phyloP scores from a whole-genome alignment of 805 yeast species.

The Saccharomycopsis olivae region DNA sequence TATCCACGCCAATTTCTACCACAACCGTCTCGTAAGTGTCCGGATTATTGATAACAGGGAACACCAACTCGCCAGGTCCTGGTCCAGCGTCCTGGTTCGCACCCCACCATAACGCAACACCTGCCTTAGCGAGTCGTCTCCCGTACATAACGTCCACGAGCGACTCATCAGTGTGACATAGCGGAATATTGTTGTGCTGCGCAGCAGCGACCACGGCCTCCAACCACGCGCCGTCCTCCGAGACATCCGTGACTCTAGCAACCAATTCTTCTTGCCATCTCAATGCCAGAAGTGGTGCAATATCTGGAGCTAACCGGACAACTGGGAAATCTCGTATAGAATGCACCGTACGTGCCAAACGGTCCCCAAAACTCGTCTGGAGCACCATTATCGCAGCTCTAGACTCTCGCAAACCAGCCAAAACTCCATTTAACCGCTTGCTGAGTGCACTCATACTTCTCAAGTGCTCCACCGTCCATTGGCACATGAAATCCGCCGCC shows the following conservation, averaged over 20 bases:
- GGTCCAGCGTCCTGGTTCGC: constrained; percentile 64
- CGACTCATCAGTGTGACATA: constrained; percentile 75
- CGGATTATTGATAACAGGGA: constrained; percentile 66
- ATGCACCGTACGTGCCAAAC: constrained; percentile 36
- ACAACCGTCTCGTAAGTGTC: constrained; percentile 72
- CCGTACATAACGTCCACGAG: constrained; percentile 84
- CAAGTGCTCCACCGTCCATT: constrained; percentile 37
- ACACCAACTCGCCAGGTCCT: constrained; percentile 68
- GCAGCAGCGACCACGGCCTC: constrained; percentile 55
- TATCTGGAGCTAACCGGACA: constrained; percentile 48
- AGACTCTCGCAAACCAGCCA: too few species aligned
- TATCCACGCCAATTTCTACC: constrained; percentile 67
- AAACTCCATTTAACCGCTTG: too few species aligned
- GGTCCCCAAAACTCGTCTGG: constrained; percentile 57
- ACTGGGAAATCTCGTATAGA: constrained; percentile 49
- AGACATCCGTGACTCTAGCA: too few species aligned
- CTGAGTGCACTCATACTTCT: too few species aligned
- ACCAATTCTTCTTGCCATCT: constrained; percentile 71
- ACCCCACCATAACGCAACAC: constrained; percentile 91
- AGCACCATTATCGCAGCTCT: too few species aligned
- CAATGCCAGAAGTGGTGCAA: constrained; percentile 55
- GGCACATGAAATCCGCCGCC: constrained; percentile 50
- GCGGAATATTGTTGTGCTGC: constrained; percentile 67
- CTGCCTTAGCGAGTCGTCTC: constrained; percentile 51
- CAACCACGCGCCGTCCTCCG: constrained; percentile 64